Base-by-base conservation (phyloP, 345 rosid genomes). In the Psidium guajava region DNA sequence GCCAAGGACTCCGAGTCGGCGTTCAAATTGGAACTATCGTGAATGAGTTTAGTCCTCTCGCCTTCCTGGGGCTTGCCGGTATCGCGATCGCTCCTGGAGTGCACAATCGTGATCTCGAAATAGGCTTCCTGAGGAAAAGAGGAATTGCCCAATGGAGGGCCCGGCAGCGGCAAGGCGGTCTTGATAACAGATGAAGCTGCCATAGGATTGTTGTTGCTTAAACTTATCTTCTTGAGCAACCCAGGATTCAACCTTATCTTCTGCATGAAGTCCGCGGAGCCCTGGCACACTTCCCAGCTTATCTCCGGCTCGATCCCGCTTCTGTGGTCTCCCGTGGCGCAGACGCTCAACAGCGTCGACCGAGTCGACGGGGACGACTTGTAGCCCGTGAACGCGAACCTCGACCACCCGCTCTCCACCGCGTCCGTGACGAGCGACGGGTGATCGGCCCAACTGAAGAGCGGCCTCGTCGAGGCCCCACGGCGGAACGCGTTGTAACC, bases 111-210 rank as follows among this genome's bases (percentile, higher is more conserved):
- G 89, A 95, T 90, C 91, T 95, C 99, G 85, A 97, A 95, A 89
- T 95, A 97, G 56, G 98, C 98, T 58, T 95, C 99, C 85, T 93
- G 98, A 42, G 98, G 98, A 44, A 97, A 97, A 84, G 95, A 91
- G n/a, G 92, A 93, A 61, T 83, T 92, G n/a, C 93, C 90, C 81
- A 96, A 86, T 22, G 93, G 95, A 83, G 98, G 99, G 55, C 98
- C 98, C 7, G 99, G 99, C 77, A 97, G 86, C 74, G 99, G 99
- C 89, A 94, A 74, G 86, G 94, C 91, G 44, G 94, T 92, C 86
- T 92, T 94, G 54, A 97, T 92, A 87, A 93, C 94, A 27, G 95
- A 90, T 64, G 93, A 86, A 82, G 91, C 95, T 49, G 91, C 86
- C 87, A 89, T 86, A 11, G 89, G 81, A 6, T 69, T 82, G 64